Base-by-base conservation (phyloP, 768 basidiomycete species). In the Mycena albidolilacea region DNA sequence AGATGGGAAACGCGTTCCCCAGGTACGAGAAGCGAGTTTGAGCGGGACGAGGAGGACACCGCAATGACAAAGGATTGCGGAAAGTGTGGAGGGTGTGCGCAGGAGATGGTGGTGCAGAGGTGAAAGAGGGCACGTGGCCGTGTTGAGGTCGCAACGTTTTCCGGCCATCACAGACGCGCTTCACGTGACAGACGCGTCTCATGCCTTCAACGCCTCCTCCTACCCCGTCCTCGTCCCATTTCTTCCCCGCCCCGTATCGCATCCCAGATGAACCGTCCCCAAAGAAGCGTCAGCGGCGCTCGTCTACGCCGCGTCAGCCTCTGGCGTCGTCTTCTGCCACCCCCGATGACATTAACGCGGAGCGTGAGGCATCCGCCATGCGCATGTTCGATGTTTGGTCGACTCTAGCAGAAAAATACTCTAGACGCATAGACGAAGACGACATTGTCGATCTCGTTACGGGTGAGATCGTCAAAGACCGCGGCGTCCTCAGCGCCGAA, bases 391-490 rank as follows among this genome's bases (percentile, higher is more conserved):
- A 88, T 75, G 83, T 89, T 15, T 95, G 94, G 94, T 85, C 88
- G 37, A 85, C 88, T 64, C 88, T 95, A 5, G 93, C 89, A 4
- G 89, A 92, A 60, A 88, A 92, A 35, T 92, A 95, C 78, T 86
- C 88, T 43, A 86, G 89, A 63, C 86, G 87, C 55, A 82, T 94
- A 48, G 92, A 93, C 75, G 91, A 95, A 77, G 94, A 95, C 80
- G 94, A 96, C 79, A 91, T 95, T 58, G 85, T 95, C 41, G 92
- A 95, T 77, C 82, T 96, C 3, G 82, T 84, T 67, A 90, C 89
- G 12, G 88, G 86, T 12, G 80, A 87, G 72, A 85, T 95, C 52
- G 83, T 93, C 70, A 90, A 89, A 76, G 92, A 95, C 79, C 88
- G 92, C 70, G 94, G 94, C 2, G 87, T 93, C 5, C 82, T 93